Conservation (phyloP, 129 eudicot genomes). For the Rutidosis leptorrhynchoides region DNA sequence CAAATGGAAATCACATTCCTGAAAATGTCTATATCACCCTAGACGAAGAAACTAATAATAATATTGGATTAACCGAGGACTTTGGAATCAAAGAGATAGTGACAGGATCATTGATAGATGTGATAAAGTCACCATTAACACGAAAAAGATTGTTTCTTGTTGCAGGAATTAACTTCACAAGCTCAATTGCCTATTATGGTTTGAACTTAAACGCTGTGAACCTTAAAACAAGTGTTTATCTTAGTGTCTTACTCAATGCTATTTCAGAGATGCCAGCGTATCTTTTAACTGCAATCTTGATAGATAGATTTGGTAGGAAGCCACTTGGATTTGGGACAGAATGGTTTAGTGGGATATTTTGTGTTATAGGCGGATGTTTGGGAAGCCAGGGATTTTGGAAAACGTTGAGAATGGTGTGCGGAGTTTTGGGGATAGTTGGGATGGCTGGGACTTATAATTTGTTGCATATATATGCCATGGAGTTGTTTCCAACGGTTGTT, state of each 20-base stretch:
- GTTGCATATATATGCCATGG: slow-evolving; percentile 67
- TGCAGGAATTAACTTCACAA: slow-evolving; percentile 51
- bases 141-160: slow-evolving; percentile 55
- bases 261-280: slow-evolving; percentile 79
- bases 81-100: slow-evolving; percentile 23
- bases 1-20: slow-evolving; percentile 52
- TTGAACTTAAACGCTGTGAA: slow-evolving; percentile 73
- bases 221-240: slow-evolving; percentile 72
- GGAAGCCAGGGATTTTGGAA: slow-evolving; percentile 49
- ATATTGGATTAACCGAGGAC: slow-evolving; percentile 3
- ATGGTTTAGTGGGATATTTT: slow-evolving; percentile 73
- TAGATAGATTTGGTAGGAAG: slow-evolving; percentile 75
- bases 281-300: slow-evolving; percentile 53
- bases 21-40: slow-evolving; percentile 44
- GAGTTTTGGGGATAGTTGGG: slow-evolving; percentile 82
- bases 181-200: slow-evolving; percentile 74
- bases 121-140: slow-evolving; percentile 48
- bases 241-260: slow-evolving; percentile 62
- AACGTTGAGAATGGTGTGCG: slow-evolving; percentile 51
- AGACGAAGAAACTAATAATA: slow-evolving; percentile 40
- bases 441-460: slow-evolving; percentile 84
- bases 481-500: slow-evolving; percentile 91
- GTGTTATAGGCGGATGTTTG: slow-evolving; percentile 49
- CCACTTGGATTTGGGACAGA: slow-evolving; percentile 68
- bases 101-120: slow-evolving; percentile 57